Base-by-base conservation (phyloP, 352 stramenopile genomes). In the Phytopythium kandeliae region DNA sequence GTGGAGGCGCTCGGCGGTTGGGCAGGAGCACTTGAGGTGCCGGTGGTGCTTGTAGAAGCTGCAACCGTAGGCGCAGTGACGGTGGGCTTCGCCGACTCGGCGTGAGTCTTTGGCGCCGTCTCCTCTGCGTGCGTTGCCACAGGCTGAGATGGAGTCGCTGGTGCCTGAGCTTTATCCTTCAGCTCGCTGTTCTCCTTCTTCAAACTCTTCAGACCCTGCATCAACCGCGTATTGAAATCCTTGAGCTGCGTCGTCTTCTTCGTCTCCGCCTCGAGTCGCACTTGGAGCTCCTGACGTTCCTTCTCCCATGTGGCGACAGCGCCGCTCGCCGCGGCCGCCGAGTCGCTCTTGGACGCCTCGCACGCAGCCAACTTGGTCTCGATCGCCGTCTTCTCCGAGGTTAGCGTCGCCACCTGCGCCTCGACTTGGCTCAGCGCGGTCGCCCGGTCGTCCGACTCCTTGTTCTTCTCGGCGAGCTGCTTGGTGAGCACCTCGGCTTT, bases 141-240 rank as follows among this genome's bases (percentile, higher is more conserved):
- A 25, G 62, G 24, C 28, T 57, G 53, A 19, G 17, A 28, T 21
- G 30, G n/a, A 4, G 26, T 12, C n/a, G 43, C n/a, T 12, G 17
- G 13, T 15, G 42, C 35, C 24, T 48, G 34, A n/a, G 60, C 69
- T 17, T 86, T 62, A 13, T 71, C 67, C 63, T 89, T 86, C 8
- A 92, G 52, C 48, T 92, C 73, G 16, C 59, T 74, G 54, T 89
- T 92, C 46, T 89, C 76, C 62, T 92, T 85, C 58, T 85, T 86
- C 25, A 88, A 42, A 25, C 38, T 72, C 57, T 88, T 92, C 33
- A 89, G 38, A 42, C 76, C 74, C n/a, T 60, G 70, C 63, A 92
- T 74, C 19, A 92, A 35, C 13, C 75, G 74, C 10, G 66, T 60
- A 48, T 89, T 92, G 43, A 92, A 83, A 15, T 88, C 75, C 60